A percentile compares a stretch with the other conserved stretches of the same genome.
Conservation (phyloP, 2,329 filamentous ascomycete species). For the Mariannaea sp. region DNA sequence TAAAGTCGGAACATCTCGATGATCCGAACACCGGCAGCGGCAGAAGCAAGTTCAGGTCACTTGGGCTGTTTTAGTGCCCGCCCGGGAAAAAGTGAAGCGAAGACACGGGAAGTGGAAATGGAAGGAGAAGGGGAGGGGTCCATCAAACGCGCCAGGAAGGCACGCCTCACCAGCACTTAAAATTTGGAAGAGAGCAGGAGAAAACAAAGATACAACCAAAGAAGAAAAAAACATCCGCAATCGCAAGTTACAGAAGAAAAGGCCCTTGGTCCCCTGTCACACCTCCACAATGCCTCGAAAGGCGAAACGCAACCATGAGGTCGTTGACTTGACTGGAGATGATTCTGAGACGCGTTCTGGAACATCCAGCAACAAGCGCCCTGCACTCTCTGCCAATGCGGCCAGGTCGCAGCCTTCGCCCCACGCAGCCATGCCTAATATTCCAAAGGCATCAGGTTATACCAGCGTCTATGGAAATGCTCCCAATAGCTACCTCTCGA, state of each 20-base stretch:
- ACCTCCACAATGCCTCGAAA: slow-evolving; percentile 25
- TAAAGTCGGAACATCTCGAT: background rate
- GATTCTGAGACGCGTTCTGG: slow-evolving; percentile 26
- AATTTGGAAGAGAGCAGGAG: too few relatives aligned
- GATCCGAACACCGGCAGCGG: background rate
- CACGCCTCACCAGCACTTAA: background rate
- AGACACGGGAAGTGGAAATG: too few relatives aligned
- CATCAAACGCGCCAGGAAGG: background rate
- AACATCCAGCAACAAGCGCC: slow-evolving; percentile 33
- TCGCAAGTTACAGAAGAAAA: too few relatives aligned
- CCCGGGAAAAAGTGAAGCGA: too few relatives aligned
- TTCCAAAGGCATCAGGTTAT: slow-evolving; percentile 25
- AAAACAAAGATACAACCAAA: background rate
- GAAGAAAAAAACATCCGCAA: too few relatives aligned
- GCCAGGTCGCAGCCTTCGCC: slow-evolving; percentile 12
- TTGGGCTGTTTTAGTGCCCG: too few relatives aligned
- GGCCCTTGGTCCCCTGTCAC: too few relatives aligned
- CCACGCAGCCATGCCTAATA: slow-evolving; percentile 1
- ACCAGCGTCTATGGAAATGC: slow-evolving; percentile 22
- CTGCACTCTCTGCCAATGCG: too few relatives aligned
- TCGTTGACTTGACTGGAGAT: slow-evolving; percentile 51
- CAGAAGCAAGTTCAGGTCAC: background rate
- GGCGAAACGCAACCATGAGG: slow-evolving; percentile 45
- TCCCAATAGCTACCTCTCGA: slow-evolving; percentile 14
- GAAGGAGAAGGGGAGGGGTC: too few relatives aligned